Evolutionary conservation across 2,329 filamentous ascomycete genomes (phyloP).

Genomic region (Aspergillus fumigatiaffinis): DNA sequence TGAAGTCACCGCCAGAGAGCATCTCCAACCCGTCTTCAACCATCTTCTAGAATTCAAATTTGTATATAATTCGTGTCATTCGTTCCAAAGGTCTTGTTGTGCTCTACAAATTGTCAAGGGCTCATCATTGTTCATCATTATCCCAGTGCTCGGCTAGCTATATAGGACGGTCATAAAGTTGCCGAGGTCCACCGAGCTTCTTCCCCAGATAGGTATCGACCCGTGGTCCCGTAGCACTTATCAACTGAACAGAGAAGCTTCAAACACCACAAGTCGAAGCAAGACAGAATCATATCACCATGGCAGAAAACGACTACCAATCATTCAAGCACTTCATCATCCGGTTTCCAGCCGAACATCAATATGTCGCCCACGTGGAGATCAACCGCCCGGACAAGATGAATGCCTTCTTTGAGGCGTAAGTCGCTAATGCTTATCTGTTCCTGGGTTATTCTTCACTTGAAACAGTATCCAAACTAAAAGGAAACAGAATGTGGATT

Average conservation of each 20-base stretch:
- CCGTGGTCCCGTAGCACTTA: not conserved
- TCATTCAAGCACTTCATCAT: conserved; percentile 63
- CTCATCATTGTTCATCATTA: not conserved
- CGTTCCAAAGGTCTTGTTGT: not conserved
- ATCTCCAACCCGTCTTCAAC: not conserved
- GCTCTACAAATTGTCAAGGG: not conserved
- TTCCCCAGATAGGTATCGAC: too few relatives aligned
- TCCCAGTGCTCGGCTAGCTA: not conserved
- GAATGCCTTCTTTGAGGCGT: conserved; percentile 77
- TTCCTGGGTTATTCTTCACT: not conserved
- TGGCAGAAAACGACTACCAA: conserved; percentile 19
- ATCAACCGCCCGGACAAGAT: conserved; percentile 84
- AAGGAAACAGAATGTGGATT: conserved; percentile 66
- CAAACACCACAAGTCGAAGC: not conserved
- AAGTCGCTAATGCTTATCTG: conserved; percentile 16
- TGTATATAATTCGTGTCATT: not conserved
- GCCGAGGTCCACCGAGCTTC: not conserved
- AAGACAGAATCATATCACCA: conserved; percentile 3
- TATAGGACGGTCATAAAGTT: not conserved
- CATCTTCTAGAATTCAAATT: not conserved
- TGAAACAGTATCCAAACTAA: conserved; percentile 5
- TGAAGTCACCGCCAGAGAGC: conserved; percentile 7
- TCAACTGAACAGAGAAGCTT: not conserved
- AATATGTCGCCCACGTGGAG: conserved; percentile 82
- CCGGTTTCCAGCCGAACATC: conserved; percentile 55